Evolutionary conservation across 2,329 filamentous ascomycete genomes (phyloP), one percentile per base, ranked within the genome.

Genomic region (Botrytis pseudocinerea): DNA sequence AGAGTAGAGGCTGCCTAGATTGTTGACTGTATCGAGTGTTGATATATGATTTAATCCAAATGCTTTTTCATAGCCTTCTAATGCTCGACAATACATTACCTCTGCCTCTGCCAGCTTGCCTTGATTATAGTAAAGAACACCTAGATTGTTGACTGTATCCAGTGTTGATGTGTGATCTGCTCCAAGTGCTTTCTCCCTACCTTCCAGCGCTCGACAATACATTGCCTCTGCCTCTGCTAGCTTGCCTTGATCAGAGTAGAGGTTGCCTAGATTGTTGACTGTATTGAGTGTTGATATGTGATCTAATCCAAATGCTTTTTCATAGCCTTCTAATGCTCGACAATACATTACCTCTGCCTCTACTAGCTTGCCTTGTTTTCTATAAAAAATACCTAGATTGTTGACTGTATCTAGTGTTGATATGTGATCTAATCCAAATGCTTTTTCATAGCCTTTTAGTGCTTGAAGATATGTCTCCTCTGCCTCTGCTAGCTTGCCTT

Each of bases 401-500:
- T 51, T n/a, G 25, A 51, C 2, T 51, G 10, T 51, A n/a, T n/a
- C 2, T 0, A 51, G 9, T 51, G 4, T 51, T n/a, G 25, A 51
- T 51, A 22, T 74, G 32, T 74, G 62, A 22, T 70, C 61, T 42
- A 32, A 1, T 46, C 44, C 44, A 46, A 73, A n/a, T 44, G n/a
- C 51, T 51, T 76, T 32, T 3, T 32, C 3, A 3, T 32, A 32
- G 32, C n/a, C n/a, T n/a, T n/a, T n/a, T n/a, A n/a, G n/a, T n/a
- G n/a, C n/a, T n/a, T n/a, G n/a, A n/a, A n/a, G n/a, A n/a, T n/a
- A n/a, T n/a, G n/a, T n/a, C n/a, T n/a, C 32, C 73, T 80, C 76
- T 2, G 79, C 78, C 59, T 80, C 76, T 7, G 48, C 71, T 8
- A 79, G 70, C 63, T 76, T 76, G 54, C 76, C 77, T 73, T 80